A percentile compares a stretch with the other conserved stretches of the same genome.
Conservation (phyloP, 768 basidiomycete species). For the Xerocomellus amylosporus region DNA sequence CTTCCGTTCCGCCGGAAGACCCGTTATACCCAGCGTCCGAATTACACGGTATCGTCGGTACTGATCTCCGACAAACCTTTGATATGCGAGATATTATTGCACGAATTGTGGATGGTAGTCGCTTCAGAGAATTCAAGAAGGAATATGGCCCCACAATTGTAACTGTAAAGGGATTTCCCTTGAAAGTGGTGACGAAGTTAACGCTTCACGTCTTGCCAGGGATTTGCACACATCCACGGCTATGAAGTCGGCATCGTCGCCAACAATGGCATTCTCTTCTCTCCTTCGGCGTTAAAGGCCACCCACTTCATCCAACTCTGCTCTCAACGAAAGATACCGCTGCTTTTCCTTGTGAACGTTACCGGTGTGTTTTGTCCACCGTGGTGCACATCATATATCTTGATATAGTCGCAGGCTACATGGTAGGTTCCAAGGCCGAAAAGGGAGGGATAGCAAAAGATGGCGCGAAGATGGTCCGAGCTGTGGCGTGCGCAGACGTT, state of each 20-base stretch:
- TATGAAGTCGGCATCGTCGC: conserved; percentile 89
- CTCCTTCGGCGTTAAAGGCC: conserved; percentile 89
- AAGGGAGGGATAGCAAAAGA: conserved; percentile 94
- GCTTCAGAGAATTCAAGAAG: conserved; percentile 93
- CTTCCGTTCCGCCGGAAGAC: conserved; percentile 56
- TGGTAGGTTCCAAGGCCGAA: conserved; percentile 97
- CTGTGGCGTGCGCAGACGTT: conserved; percentile 90
- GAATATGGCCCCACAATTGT: conserved; percentile 91
- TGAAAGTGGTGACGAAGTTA: background rate
- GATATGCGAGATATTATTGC: conserved; percentile 95
- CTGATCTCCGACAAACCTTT: conserved; percentile 83
- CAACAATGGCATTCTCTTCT: conserved; percentile 94
- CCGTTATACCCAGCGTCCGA: conserved; percentile 81
- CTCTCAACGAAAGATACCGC: conserved; percentile 83
- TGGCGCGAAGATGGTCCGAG: conserved; percentile 94
- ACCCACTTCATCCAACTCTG: conserved; percentile 95
- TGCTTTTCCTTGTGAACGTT: conserved; percentile 95
- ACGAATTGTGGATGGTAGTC: conserved; percentile 86
- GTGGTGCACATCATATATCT: background rate
- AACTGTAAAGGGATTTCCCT: conserved; percentile 51
- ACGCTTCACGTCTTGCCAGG: conserved; percentile 40
- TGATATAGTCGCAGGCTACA: conserved; percentile 58
- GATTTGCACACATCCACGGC: conserved; percentile 87
- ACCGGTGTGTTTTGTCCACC: conserved; percentile 49
- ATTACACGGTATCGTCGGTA: conserved; percentile 88